Evolutionary conservation across 768 basidiomycete species (phyloP).

Genomic region (Pulveroboletus sp.): DNA sequence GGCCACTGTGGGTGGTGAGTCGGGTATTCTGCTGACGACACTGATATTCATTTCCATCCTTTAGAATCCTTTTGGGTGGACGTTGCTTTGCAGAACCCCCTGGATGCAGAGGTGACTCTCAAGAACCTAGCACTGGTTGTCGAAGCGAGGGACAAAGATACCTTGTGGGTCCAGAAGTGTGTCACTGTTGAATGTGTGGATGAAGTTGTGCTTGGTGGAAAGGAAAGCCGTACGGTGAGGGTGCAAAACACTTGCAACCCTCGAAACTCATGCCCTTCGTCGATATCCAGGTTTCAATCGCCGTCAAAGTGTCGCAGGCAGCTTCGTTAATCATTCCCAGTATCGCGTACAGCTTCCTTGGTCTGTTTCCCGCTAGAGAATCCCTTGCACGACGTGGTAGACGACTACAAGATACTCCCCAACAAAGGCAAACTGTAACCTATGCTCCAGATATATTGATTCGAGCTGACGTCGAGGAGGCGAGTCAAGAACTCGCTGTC

Average conservation of each 20-base stretch:
- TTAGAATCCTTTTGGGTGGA: conserved; percentile 78
- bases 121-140: conserved; percentile 56
- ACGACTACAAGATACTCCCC: conserved; percentile 68
- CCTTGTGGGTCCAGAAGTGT: conserved; percentile 33
- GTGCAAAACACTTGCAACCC: background rate
- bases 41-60: background rate
- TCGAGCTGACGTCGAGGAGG: conserved; percentile 56
- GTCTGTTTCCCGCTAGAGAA: conserved; percentile 64
- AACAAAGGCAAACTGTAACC: conserved; percentile 60
- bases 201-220: conserved; percentile 57
- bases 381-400: conserved; percentile 65
- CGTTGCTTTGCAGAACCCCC: conserved; percentile 61
- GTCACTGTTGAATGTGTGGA: conserved; percentile 57
- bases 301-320: conserved; percentile 49
- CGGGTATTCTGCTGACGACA: background rate
- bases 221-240: conserved; percentile 62
- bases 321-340: conserved; percentile 53
- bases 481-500: conserved; percentile 58
- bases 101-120: conserved; percentile 69
- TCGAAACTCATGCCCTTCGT: background rate
- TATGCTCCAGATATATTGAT: conserved; percentile 69
- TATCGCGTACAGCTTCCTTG: conserved; percentile 65
- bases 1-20: conserved; percentile 59
- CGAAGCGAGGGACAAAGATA: conserved; percentile 32
- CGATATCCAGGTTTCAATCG: conserved; percentile 51